Evolutionary conservation across 208 protist genomes (phyloP).

Genomic region (Leishmania tropica): DNA sequence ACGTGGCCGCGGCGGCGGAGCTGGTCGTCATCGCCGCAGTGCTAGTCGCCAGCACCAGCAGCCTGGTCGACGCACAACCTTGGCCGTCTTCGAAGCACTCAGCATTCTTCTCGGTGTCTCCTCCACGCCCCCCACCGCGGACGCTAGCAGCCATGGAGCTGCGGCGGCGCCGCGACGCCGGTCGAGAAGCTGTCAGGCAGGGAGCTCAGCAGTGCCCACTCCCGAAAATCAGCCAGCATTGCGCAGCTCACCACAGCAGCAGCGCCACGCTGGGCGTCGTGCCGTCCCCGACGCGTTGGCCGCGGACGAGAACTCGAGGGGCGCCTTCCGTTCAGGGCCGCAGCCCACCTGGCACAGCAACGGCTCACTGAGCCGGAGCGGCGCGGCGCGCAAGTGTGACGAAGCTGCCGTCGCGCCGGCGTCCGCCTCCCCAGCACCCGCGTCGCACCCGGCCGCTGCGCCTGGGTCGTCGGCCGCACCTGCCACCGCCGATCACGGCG

Average conservation of each 20-base stretch:
- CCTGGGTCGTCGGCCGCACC: neutral
- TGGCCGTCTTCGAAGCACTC: conserved; percentile 6
- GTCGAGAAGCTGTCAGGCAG: neutral
- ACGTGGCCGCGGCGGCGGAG: neutral
- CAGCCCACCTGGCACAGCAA: neutral
- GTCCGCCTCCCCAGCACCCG: neutral
- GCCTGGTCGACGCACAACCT: neutral
- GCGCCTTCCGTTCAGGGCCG: neutral
- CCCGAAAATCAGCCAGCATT: neutral
- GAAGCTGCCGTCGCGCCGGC: neutral
- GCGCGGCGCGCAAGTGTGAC: neutral
- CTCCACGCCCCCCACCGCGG: neutral
- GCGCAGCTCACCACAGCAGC: neutral
- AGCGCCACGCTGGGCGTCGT: neutral
- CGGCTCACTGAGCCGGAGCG: neutral
- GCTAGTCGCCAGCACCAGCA: neutral
- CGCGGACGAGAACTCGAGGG: neutral
- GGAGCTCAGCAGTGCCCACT: neutral
- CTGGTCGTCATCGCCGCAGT: neutral
- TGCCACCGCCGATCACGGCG: neutral
- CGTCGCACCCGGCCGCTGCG: neutral
- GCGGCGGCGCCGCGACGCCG: neutral
- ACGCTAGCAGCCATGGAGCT: neutral
- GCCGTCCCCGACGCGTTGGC: neutral
- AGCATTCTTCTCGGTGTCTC: conserved; percentile 1